Evolutionary conservation across 2,329 filamentous ascomycete species (phyloP), one percentile per base, ranked within the genome.

Genomic region (Penicillium occitanis): DNA sequence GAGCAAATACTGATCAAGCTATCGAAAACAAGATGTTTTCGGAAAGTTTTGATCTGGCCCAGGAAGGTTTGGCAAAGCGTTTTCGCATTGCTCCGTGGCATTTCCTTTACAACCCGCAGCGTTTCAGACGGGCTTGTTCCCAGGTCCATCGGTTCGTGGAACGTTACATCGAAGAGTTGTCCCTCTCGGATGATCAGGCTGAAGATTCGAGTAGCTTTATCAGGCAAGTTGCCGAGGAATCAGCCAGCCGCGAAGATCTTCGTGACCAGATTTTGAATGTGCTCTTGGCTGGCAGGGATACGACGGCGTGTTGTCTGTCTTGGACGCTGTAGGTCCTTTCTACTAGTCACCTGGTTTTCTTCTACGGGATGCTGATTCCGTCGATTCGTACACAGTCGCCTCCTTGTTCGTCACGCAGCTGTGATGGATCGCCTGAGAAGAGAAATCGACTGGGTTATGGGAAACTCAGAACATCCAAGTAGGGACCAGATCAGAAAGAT

Each of bases 401-500:
- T 72, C 2, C 71, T 73, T 60, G 67, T 73, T 42, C 70, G 69
- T 10, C 70, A 73, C 64, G 53, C 64, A 0, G 1, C 64, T 37
- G 67, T 61, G 0, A 67, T 73, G 67, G 13, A 48, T 44, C 65
- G 68, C 19, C 67, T 73, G 10, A 68, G 68, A 17, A 35, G 61
- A 13, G 70, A 74, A 51, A 68, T 73, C 13, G 46, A 53, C 8
- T 64, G 59, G 2, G 58, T 72, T 1, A 68, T 70, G 51, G 67
- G 66, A 7, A 2, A 69, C 13, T 61, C 46, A 2, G 46, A 65
- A 17, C 40, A 66, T 33, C 58, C 70, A 25, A 70, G 59, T 22
- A 66, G 70, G 50, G 64, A 69, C 44, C 67, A 71, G 25, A 68
- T 72, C 5, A 66, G 83, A 69, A 76, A 77, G 8, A 77, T 84